Evolutionary conservation across 2,329 filamentous ascomycete genomes (phyloP), one percentile per base, ranked within the genome.

Genomic region (Penicillium sp.): DNA sequence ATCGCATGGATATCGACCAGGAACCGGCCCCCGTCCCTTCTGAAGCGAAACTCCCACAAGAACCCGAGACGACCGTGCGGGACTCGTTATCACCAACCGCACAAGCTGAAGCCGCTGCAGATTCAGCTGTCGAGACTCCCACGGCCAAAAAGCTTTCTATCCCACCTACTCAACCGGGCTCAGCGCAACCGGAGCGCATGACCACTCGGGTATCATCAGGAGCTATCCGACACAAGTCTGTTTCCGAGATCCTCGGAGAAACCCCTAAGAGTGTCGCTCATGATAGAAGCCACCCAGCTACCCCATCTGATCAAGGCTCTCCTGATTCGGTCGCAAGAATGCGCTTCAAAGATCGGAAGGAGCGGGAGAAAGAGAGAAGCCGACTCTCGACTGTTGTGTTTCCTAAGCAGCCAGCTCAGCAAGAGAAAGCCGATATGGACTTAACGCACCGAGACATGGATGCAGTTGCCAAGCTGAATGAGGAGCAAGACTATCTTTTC

Each of bases 341-440:
- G 61, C 73, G 79, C 31, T 68, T 77, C 35, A 78, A 76, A 42
- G 81, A 83, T 58, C 77, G 77, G 39, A 86, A 83, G 63, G 80
- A 83, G 33, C 83, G 80, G 61, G 81, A 84, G 50, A 88, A 86
- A 61, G 78, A 80, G 58, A 71, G 78, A 68, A 86, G 82, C 61
- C 88, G 88, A 65, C 79, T 88, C 15, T 91, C 88, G 1, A 90
- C 86, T 0, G 90, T 94, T 4, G 82, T 93, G 0, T 94, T 96
- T 70, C 88, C 89, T 3, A 91, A 90, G 68, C 85, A 86, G 55
- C 77, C 77, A 79, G 62, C 65, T 52, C 77, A 80, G 62, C 66
- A 81, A 15, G 82, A 85, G 36, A 82, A 81, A 47, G 63, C 66
- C 33, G 74, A 76, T 21, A 66, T 72, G 63, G 70, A 77, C 38